Evolutionary conservation across 352 stramenopile genomes (phyloP).

Genomic region (Phytopythium kandeliae): DNA sequence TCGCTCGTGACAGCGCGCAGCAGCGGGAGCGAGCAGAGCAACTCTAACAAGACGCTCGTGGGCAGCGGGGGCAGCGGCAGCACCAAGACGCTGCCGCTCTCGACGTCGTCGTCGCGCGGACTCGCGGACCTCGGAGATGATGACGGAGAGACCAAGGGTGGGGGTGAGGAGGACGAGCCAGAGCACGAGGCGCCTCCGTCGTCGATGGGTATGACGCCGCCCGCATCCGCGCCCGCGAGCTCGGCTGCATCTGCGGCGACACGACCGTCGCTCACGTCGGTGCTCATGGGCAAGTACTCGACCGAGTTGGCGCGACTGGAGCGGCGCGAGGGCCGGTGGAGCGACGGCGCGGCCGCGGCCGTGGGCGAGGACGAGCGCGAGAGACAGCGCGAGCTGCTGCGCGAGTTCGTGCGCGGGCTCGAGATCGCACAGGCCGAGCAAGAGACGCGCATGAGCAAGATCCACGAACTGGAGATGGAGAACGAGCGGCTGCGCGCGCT

Average conservation of each 20-base stretch:
- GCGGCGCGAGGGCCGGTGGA: slow-evolving; percentile 29
- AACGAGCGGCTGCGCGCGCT: slow-evolving; percentile 46
- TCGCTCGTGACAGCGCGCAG: slow-evolving; percentile 21
- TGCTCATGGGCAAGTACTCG: slow-evolving; percentile 60
- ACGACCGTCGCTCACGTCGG: slow-evolving; percentile 43
- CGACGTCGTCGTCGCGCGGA: slow-evolving; percentile 34
- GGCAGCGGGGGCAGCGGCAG: slow-evolving; percentile 40
- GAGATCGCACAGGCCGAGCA: slow-evolving; percentile 72
- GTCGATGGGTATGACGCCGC: neutral
- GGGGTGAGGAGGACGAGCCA: slow-evolving; percentile 27
- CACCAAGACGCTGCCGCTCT: slow-evolving; percentile 48
- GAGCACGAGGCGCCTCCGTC: slow-evolving; percentile 21
- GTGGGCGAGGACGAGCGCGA: slow-evolving; percentile 24
- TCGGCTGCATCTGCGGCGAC: neutral
- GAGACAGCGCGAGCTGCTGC: slow-evolving; percentile 46
- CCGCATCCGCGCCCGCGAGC: neutral
- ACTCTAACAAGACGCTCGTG: slow-evolving; percentile 44
- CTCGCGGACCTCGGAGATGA: slow-evolving; percentile 30
- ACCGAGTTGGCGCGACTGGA: slow-evolving; percentile 42
- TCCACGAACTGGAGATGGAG: slow-evolving; percentile 61
- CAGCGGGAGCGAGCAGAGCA: slow-evolving; percentile 25
- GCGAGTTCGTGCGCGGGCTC: slow-evolving; percentile 63
- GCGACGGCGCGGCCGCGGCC: slow-evolving; percentile 7
- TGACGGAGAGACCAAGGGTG: slow-evolving; percentile 21
- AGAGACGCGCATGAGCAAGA: slow-evolving; percentile 68